Percentiles rank a stretch among this genome's conserved stretches.
Evolutionary conservation across 1,284 basidiomycete genomes (phyloP).

Genomic region (Ceratobasidium sp.): DNA sequence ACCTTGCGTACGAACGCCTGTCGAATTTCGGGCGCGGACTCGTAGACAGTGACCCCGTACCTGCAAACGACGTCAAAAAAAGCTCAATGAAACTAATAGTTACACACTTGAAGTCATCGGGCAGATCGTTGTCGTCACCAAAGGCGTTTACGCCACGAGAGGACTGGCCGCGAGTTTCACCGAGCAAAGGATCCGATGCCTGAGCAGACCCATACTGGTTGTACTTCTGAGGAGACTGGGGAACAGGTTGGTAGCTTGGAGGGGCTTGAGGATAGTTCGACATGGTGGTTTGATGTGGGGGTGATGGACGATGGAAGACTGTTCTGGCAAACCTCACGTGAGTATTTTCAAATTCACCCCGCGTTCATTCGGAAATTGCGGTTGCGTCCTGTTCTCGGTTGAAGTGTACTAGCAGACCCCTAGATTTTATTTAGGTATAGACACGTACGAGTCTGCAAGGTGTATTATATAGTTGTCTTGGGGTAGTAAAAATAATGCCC

Average conservation of each 20-base stretch:
- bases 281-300: constrained; percentile 16
- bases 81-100: not conserved
- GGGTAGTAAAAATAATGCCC: constrained; percentile 19
- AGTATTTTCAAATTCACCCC: not conserved
- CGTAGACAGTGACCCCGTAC: constrained; percentile 78
- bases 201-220: constrained; percentile 29
- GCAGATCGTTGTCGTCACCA: constrained; percentile 58
- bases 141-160: constrained; percentile 37
- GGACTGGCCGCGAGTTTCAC: constrained; percentile 32
- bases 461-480: not conserved
- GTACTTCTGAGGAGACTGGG: constrained; percentile 37
- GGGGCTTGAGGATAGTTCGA: constrained; percentile 39
- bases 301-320: not conserved
- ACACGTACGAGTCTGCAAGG: too few species aligned
- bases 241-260: constrained; percentile 31
- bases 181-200: constrained; percentile 19
- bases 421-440: too few species aligned
- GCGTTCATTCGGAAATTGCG: not conserved
- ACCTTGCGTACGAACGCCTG: constrained; percentile 76
- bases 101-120: constrained; percentile 80
- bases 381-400: too few species aligned
- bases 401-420: too few species aligned
- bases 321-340: constrained; percentile 6
- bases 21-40: constrained; percentile 71
- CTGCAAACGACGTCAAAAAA: constrained; percentile 37